These are phyloP conservation scores for Pseudoneurospora amorphoporcata DNA, from an alignment of 495 filamentous ascomycete genomes.

Conservation along the genomic window DNA sequence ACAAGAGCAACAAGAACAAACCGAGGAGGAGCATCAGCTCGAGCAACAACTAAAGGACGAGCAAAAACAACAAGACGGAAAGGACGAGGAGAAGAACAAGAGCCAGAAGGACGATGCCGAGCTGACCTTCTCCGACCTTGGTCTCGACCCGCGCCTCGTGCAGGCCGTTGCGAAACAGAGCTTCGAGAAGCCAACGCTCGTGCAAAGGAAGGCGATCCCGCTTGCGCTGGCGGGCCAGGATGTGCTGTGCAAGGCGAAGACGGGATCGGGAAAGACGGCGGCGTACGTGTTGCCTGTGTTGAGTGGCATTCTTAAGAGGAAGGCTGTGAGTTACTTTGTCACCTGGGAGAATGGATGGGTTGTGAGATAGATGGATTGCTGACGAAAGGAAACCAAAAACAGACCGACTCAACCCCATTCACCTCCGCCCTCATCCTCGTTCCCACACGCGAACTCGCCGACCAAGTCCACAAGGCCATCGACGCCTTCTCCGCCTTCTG, in stretches of 20 bases:
- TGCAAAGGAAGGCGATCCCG: constrained; percentile 82
- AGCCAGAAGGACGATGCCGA: constrained; percentile 7
- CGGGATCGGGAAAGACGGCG: constrained; percentile 92
- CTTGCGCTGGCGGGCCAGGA: constrained; percentile 84
- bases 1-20: neutral
- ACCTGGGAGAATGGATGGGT: neutral
- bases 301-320: constrained; percentile 66
- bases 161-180: constrained; percentile 77
- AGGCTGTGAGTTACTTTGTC: constrained; percentile 43
- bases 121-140: constrained; percentile 45
- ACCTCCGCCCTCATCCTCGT: constrained; percentile 74
- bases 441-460: constrained; percentile 85
- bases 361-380: neutral
- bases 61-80: neutral
- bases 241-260: constrained; percentile 83
- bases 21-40: constrained; percentile 7
- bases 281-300: constrained; percentile 90
- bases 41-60: constrained; percentile 6
- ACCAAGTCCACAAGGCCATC: constrained; percentile 71
- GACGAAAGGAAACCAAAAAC: neutral
- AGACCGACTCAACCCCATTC: constrained; percentile 27
- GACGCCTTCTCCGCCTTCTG: constrained; percentile 70
- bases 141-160: constrained; percentile 73
- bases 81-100: constrained; percentile 6
- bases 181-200: constrained; percentile 72